These are phyloP conservation scores for Chlamydomonas schloesseri DNA, from an alignment of 139 green algal genomes.

Conservation along the genomic window DNA sequence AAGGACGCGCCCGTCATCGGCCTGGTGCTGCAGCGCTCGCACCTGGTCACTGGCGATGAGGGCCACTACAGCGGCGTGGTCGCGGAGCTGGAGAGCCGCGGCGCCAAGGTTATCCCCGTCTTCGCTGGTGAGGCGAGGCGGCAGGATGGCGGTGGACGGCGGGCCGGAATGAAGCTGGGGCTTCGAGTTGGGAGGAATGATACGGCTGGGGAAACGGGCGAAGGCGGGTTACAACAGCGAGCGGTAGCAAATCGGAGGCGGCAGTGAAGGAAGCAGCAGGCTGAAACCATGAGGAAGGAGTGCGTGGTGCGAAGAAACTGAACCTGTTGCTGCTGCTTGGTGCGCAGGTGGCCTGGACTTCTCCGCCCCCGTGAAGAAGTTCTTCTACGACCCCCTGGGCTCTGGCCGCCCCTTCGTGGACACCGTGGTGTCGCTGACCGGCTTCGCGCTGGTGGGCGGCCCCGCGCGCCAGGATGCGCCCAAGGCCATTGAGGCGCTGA, in stretches of 20 bases:
- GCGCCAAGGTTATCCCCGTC: constrained; percentile 95
- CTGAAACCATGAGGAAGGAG: too few species aligned
- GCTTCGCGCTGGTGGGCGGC: constrained; percentile 97
- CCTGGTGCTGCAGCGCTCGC: constrained; percentile 96
- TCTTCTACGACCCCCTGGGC: constrained; percentile 98
- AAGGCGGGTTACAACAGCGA: too few species aligned
- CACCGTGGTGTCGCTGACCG: constrained; percentile 93
- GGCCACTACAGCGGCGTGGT: constrained; percentile 95
- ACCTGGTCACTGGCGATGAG: constrained; percentile 98
- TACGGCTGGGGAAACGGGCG: too few species aligned
- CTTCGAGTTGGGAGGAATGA: too few species aligned
- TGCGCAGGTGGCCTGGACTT: constrained; percentile 94
- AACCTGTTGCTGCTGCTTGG: too few species aligned
- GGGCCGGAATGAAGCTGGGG: too few species aligned
- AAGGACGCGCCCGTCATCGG: constrained; percentile 93
- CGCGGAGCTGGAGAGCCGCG: constrained; percentile 92
- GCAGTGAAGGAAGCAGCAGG: too few species aligned
- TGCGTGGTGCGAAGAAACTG: too few species aligned
- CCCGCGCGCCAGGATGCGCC: constrained; percentile 88
- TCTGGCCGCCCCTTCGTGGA: constrained; percentile 86
- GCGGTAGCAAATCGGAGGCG: too few species aligned
- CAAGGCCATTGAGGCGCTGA: constrained; percentile 96
- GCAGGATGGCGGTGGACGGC: background rate
- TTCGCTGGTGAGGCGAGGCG: constrained; percentile 83
- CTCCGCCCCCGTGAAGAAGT: constrained; percentile 95